Base-by-base conservation (phyloP, 2,329 filamentous ascomycete genomes). In the Exserohilum turcica region DNA sequence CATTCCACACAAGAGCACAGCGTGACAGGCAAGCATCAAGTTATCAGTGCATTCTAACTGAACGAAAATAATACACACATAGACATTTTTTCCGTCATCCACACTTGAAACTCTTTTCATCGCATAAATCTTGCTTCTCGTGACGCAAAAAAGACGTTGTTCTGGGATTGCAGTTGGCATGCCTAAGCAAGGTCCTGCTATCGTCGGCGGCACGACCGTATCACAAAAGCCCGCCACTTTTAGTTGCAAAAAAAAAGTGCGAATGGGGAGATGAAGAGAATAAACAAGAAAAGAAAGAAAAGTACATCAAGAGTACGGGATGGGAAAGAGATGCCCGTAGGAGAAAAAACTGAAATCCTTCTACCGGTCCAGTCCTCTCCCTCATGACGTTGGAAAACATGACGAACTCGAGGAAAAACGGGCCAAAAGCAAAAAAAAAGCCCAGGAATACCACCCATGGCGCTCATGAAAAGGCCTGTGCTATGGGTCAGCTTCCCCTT, bases 21-120 rank as follows among this genome's bases (percentile, higher is more conserved):
- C n/a, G 24, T n/a, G 18, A 18, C 16, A 40, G 29, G 29, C 12
- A 18, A 6, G n/a, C 16, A 35, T 60, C 56, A 63, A 65, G 54
- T 56, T 52, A 64, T 53, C 49, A 53, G 43, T 61, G 57, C 56
- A 60, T 68, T 67, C 49, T 58, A 64, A 65, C 62, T 63, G 63
- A 61, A 65, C n/a, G 62, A 57, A 53, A 59, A 55, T 68, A 68
- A 48, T 68, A 61, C 67, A 71, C 61, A 68, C 56, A 65, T 59
- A 47, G 51, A 44, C 45, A 54, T 56, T 3, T 35, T 21, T 19
- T 35, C 52, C 60, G 57, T 52, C 45, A 48, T 31, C 47, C n/a
- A 21, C 18, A 18, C 15, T 15, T 37, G 36, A 27, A 29, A n/a
- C n/a, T 43, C 44, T 47, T 45, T 54, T 52, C 53, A 54, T 50